phyloP scores from a whole-genome alignment of 1,284 basidiomycete species.

The Cryptococcus sp. region DNA sequence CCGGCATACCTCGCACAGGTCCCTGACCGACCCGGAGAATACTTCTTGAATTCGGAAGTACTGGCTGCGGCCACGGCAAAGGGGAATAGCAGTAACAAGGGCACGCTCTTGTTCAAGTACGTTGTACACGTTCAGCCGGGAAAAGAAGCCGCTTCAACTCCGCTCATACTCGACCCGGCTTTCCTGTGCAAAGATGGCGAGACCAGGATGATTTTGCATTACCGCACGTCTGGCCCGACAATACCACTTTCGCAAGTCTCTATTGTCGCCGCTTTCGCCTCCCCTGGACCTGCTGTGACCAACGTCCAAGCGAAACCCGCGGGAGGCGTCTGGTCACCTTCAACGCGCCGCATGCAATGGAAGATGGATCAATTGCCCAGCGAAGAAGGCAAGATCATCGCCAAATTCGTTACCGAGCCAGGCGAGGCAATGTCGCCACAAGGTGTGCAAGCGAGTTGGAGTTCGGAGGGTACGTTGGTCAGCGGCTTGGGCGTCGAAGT shows the following conservation, averaged over 20 bases:
- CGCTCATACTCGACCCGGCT: conserved; percentile 55
- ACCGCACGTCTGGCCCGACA: conserved; percentile 43
- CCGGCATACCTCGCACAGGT: conserved; percentile 55
- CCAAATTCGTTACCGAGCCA: conserved; percentile 51
- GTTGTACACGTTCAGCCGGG: conserved; percentile 55
- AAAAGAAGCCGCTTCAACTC: conserved; percentile 45
- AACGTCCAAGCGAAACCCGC: conserved; percentile 59
- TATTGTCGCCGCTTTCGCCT: conserved; percentile 50
- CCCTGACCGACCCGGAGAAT: conserved; percentile 55
- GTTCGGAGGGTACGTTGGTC: conserved; percentile 47
- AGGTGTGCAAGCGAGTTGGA: conserved; percentile 55
- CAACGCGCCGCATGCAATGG: conserved; percentile 53
- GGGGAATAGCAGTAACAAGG: conserved; percentile 20
- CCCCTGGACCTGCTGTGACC: conserved; percentile 42
- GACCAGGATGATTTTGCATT: conserved; percentile 58
- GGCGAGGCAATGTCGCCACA: conserved; percentile 40
- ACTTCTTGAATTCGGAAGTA: conserved; percentile 53
- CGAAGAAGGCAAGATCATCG: conserved; percentile 55
- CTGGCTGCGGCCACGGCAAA: conserved; percentile 34
- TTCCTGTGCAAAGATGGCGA: conserved; percentile 58
- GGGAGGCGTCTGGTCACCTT: conserved; percentile 50
- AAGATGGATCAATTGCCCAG: conserved; percentile 40
- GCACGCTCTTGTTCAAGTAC: conserved; percentile 57
- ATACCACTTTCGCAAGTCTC: conserved; percentile 39
- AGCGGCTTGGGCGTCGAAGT: conserved; percentile 52